A percentile compares a stretch with the other conserved stretches of the same genome.
Evolutionary conservation across 352 stramenopile species (phyloP).

Genomic region (Aphanomyces astaci): DNA sequence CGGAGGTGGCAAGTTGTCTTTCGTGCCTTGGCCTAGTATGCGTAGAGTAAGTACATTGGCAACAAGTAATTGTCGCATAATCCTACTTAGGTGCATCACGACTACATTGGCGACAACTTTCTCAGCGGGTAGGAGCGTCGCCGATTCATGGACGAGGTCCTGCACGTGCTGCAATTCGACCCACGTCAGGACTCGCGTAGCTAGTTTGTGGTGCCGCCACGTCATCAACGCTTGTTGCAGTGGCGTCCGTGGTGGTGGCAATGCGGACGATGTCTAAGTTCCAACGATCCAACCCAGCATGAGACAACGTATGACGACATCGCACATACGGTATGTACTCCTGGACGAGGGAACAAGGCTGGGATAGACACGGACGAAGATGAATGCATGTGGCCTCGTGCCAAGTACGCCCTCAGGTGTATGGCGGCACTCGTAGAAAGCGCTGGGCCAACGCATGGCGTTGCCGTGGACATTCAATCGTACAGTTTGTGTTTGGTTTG

Average conservation of each 20-base stretch:
- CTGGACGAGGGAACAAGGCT: not conserved
- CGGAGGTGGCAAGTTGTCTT: not conserved
- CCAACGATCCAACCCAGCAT: no score
- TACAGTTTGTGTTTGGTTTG: not conserved
- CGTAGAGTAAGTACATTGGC: no score
- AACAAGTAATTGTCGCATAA: no score
- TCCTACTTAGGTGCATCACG: not conserved
- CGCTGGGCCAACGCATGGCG: not conserved
- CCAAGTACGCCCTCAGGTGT: not conserved
- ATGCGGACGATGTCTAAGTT: no score
- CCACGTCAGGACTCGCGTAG: not conserved
- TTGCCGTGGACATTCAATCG: not conserved
- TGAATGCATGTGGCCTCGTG: not conserved
- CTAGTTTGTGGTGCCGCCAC: not conserved
- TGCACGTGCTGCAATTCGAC: not conserved
- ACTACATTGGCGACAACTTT: not conserved
- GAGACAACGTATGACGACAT: not conserved
- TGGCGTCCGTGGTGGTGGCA: not conserved
- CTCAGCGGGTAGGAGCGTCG: not conserved
- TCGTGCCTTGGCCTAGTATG: not conserved
- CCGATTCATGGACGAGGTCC: not conserved
- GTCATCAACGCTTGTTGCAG: not conserved
- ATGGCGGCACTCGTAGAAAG: not conserved
- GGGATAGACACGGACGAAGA: not conserved
- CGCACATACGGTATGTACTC: not conserved